phyloP scores from a whole-genome alignment of 306 rosid species.

The Astragalus glycyphyllos region DNA sequence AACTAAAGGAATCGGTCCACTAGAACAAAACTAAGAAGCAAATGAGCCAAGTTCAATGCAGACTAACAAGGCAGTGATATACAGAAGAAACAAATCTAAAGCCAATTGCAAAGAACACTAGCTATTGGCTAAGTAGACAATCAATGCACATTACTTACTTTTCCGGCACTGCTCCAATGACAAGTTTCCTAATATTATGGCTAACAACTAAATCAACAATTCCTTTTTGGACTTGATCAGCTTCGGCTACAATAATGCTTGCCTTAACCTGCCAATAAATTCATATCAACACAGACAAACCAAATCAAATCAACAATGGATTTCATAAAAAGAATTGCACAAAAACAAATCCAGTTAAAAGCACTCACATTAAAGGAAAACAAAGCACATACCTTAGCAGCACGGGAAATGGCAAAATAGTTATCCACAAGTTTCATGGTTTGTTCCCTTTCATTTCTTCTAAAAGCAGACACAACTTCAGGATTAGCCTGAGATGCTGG shows the following conservation, averaged over 20 bases:
- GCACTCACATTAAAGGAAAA: background rate
- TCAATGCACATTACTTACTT: conserved; percentile 60
- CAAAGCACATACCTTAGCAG: conserved; percentile 59
- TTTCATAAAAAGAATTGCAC: background rate
- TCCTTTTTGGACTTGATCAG: conserved; percentile 73
- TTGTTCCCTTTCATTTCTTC: conserved; percentile 68
- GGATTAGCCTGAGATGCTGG: conserved; percentile 74
- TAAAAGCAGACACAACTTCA: conserved; percentile 65
- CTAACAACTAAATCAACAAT: conserved; percentile 67
- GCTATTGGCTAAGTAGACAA: background rate
- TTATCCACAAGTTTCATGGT: conserved; percentile 54
- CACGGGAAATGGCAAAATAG: conserved; percentile 57
- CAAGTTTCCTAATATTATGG: conserved; percentile 73
- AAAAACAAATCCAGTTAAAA: conserved; percentile 5
- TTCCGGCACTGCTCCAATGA: conserved; percentile 72
- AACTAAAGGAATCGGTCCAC: background rate
- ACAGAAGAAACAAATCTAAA: background rate
- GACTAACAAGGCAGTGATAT: conserved; percentile 7
- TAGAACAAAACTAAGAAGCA: background rate
- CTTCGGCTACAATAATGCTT: conserved; percentile 57
- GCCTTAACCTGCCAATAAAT: conserved; percentile 65
- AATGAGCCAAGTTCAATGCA: conserved; percentile 8
- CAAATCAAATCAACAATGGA: background rate
- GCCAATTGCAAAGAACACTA: background rate
- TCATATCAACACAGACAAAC: conserved; percentile 4